Percentiles rank a stretch among this genome's conserved stretches.
Evolutionary conservation across 768 basidiomycete genomes (phyloP).

Genomic region (Termitomyces sp.): DNA sequence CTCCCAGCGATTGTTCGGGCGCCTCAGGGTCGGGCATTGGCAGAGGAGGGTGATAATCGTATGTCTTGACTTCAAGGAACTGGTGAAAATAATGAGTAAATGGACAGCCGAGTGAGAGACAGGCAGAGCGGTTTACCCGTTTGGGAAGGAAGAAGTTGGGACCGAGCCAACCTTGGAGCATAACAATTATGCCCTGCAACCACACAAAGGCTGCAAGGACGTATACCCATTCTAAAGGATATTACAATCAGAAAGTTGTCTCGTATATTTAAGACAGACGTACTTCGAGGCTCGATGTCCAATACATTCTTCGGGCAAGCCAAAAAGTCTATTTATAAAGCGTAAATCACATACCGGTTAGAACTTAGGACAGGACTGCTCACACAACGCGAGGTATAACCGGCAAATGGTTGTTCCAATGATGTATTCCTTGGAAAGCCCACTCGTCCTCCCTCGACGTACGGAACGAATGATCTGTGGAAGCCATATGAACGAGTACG

Average conservation of each 20-base stretch:
- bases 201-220: slow-evolving; percentile 53
- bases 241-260: neutral
- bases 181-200: slow-evolving; percentile 55
- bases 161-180: slow-evolving; percentile 72
- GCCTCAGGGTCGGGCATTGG: slow-evolving; percentile 70
- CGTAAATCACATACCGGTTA: neutral
- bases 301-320: slow-evolving; percentile 83
- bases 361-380: slow-evolving; percentile 20
- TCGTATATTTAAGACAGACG: slow-evolving; percentile 35
- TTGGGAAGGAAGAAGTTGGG: slow-evolving; percentile 81
- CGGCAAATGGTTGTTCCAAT: slow-evolving; percentile 73
- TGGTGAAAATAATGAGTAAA: slow-evolving; percentile 21
- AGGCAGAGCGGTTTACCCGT: slow-evolving; percentile 37
- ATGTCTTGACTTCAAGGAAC: slow-evolving; percentile 56
- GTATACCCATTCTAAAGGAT: slow-evolving; percentile 48
- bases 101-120: neutral
- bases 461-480: slow-evolving; percentile 81
- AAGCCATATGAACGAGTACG: slow-evolving; percentile 81
- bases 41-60: slow-evolving; percentile 84
- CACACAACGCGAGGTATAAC: slow-evolving; percentile 70
- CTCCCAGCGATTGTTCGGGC: slow-evolving; percentile 71
- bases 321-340: slow-evolving; percentile 58
- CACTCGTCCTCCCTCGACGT: slow-evolving; percentile 64
- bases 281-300: slow-evolving; percentile 72
- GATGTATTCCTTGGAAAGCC: slow-evolving; percentile 64